A percentile compares a stretch with the other conserved stretches of the same genome.
Conservation (phyloP, 2,329 filamentous ascomycete genomes). For the Drechslera avenae region DNA sequence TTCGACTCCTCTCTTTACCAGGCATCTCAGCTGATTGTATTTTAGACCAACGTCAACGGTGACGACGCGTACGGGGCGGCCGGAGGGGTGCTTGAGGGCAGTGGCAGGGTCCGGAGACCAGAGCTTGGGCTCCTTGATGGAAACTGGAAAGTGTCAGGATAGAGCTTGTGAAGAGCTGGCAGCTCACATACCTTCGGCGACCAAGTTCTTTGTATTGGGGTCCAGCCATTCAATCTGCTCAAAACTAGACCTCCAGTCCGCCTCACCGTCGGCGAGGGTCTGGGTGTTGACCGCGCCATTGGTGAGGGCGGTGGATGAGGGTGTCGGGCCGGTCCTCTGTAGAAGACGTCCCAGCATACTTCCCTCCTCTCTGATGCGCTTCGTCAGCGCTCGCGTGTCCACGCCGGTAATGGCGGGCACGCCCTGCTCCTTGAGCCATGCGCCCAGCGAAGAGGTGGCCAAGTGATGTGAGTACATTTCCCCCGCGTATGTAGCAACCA, state of each 20-base stretch:
- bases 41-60: conserved; percentile 98
- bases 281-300: conserved; percentile 47
- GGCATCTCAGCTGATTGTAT: conserved; percentile 95
- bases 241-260: conserved; percentile 63
- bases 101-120: conserved; percentile 75
- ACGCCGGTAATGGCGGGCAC: conserved; percentile 94
- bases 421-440: conserved; percentile 95
- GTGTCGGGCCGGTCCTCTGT: conserved; percentile 63
- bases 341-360: conserved; percentile 95
- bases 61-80: conserved; percentile 82
- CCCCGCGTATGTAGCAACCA: conserved; percentile 88
- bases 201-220: conserved; percentile 90
- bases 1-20: conserved; percentile 88
- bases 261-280: conserved; percentile 38
- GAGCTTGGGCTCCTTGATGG: conserved; percentile 81
- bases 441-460: conserved; percentile 84
- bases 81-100: conserved; percentile 84
- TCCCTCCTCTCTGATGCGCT: conserved; percentile 89
- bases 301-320: conserved; percentile 35
- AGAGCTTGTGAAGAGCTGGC: conserved; percentile 6
- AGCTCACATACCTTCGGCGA: conserved; percentile 75
- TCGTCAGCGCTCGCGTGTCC: conserved; percentile 91
- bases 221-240: conserved; percentile 87
- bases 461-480: conserved; percentile 96
- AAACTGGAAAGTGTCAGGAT: conserved; percentile 66